Conservation (phyloP, 2,329 filamentous ascomycete species). For the Colletotrichum sp. region DNA sequence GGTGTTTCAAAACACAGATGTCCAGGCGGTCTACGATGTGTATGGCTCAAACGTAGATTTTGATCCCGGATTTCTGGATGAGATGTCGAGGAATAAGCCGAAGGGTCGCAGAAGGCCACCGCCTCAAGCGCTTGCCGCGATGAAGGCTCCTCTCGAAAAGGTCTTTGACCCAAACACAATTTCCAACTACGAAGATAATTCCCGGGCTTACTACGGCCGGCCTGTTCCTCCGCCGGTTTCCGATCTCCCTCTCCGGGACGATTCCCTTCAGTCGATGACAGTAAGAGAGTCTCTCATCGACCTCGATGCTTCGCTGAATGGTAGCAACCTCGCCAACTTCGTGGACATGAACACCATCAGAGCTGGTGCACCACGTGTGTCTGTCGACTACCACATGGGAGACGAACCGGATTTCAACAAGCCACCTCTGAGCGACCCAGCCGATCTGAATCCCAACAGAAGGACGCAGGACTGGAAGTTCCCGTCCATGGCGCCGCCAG, state of each 20-base stretch:
- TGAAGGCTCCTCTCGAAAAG: constrained; percentile 66
- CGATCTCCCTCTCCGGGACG: constrained; percentile 63
- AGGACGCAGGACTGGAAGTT: constrained; percentile 64
- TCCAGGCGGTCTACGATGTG: constrained; percentile 64
- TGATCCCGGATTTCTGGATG: constrained; percentile 43
- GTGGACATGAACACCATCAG: constrained; percentile 66
- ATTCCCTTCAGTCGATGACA: constrained; percentile 51
- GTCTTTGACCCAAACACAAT: constrained; percentile 70
- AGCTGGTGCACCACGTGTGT: constrained; percentile 48
- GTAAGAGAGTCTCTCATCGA: constrained; percentile 70
- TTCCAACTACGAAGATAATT: constrained; percentile 68
- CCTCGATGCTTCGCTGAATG: constrained; percentile 63
- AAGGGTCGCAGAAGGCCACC: constrained; percentile 60
- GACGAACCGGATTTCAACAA: constrained; percentile 40
- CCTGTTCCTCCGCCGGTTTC: constrained; percentile 48
- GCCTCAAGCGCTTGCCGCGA: constrained; percentile 60
- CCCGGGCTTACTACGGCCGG: constrained; percentile 62
- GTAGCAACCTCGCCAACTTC: constrained; percentile 60
- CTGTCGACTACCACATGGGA: constrained; percentile 46
- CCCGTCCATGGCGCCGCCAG: constrained; percentile 55
- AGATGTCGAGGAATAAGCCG: constrained; percentile 54
- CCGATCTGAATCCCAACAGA: constrained; percentile 55
- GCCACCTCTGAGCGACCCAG: constrained; percentile 62
- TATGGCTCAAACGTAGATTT: constrained; percentile 65
- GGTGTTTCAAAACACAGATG: constrained; percentile 55